Conservation (phyloP, 2,329 filamentous ascomycete species). For the Botrytis porri region DNA sequence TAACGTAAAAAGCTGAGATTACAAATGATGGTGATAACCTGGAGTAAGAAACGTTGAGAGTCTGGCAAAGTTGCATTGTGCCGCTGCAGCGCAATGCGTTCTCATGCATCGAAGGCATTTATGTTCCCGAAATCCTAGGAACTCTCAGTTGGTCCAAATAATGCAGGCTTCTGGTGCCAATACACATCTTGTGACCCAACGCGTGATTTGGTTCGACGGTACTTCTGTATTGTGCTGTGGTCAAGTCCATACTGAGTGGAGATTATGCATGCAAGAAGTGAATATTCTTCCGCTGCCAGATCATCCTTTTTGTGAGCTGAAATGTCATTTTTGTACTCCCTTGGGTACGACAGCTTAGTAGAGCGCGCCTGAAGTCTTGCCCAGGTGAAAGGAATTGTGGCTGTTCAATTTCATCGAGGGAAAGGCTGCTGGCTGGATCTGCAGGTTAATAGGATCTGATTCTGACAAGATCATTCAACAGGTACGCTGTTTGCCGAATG, state of each 20-base stretch:
- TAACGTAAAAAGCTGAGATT: neutral
- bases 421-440: neutral
- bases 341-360: neutral
- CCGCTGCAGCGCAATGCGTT: neutral
- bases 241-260: neutral
- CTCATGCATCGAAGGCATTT: slow-evolving; percentile 5
- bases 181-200: slow-evolving; percentile 1
- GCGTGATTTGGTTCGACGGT: neutral
- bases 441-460: neutral
- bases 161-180: neutral
- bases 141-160: neutral
- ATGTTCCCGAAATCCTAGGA: neutral
- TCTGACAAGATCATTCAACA: neutral
- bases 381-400: neutral
- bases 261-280: slow-evolving; percentile 12
- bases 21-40: neutral
- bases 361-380: slow-evolving; percentile 1
- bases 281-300: slow-evolving; percentile 13
- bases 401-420: neutral
- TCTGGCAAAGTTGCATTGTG: neutral
- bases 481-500: neutral
- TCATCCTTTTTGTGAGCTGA: slow-evolving; percentile 8
- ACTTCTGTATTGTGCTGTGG: neutral
- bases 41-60: neutral
- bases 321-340: neutral